phyloP scores from a whole-genome alignment of 2,329 filamentous ascomycete species.

The Ambrosiella beaveri region DNA sequence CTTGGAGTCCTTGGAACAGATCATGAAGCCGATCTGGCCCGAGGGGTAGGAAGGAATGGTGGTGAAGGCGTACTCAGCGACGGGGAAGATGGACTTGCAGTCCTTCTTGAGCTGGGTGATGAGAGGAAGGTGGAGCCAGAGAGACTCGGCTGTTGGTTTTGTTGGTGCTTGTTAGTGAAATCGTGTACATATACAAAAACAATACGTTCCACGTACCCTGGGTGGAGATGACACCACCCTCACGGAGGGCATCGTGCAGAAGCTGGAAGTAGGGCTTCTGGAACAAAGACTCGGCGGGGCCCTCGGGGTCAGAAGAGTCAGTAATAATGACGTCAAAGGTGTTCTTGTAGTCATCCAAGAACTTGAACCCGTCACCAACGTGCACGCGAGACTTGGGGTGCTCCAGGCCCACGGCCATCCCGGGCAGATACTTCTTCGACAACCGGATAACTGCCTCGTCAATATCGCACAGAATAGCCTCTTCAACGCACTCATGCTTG shows the following conservation, averaged over 20 bases:
- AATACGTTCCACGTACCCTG: constrained; percentile 80
- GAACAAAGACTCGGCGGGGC: constrained; percentile 90
- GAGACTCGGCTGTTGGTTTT: constrained; percentile 66
- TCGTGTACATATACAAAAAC: not conserved
- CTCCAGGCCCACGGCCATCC: constrained; percentile 82
- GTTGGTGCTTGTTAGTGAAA: not conserved
- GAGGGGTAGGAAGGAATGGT: constrained; percentile 98
- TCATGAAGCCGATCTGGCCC: constrained; percentile 99
- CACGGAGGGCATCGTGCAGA: constrained; percentile 70
- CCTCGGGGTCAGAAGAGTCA: constrained; percentile 93
- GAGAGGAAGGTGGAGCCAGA: constrained; percentile 91
- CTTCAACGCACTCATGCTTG: constrained; percentile 95
- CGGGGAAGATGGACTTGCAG: constrained; percentile 93
- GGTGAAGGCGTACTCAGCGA: constrained; percentile 96
- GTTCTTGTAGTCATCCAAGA: constrained; percentile 91
- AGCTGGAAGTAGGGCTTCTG: constrained; percentile 98
- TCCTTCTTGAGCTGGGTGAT: constrained; percentile 93
- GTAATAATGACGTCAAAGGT: constrained; percentile 99
- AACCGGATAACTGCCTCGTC: constrained; percentile 97
- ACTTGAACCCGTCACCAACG: constrained; percentile 97
- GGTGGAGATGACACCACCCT: constrained; percentile 96
- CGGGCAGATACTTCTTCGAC: constrained; percentile 92
- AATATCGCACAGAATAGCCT: constrained; percentile 94
- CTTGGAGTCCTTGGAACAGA: constrained; percentile 86
- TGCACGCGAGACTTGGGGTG: constrained; percentile 88